Base-by-base conservation (phyloP, 345 rosid genomes). In the Lumnitzera racemosa region DNA sequence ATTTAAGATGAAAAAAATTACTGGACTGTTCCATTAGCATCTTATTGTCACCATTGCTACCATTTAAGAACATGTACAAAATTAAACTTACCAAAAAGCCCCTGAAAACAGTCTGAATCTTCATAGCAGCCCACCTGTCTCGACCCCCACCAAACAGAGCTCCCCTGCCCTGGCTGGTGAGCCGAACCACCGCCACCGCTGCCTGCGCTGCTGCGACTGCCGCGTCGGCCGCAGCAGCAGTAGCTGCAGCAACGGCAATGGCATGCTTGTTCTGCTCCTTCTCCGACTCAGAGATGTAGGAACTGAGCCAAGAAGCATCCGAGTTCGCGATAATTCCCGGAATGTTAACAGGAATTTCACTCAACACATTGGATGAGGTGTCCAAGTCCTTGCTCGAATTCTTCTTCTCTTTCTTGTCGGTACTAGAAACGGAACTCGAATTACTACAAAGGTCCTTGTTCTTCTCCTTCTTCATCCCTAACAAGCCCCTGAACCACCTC, bases 401-500 rank as follows among this genome's bases (percentile, higher is more conserved):
- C 70, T 74, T 78, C 71, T 73, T 83, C 64, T 83, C 84, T 51
- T 64, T 81, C 50, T 61, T 75, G 60, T 46, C 56, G 55, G 70
- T 80, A 23, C 62, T 58, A 24, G 65, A 63, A 64, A 56, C 67
- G 11, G 85, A 69, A 62, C 68, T 67, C 53, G 61, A 61, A 13
- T 24, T 24, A 53, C 66, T 49, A 15, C 8, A 36, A 36, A 9
- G 31, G 13, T 29, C 36, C 27, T 31, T 56, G 57, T 63, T 75
- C 53, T 58, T 86, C 47, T 67, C 80, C 62, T 79, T 86, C 75
- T 81, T 86, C 68, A 67, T 70, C 3, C 96, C 84, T 53, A 91
- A 67, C 36, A 91, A 55, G 14, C 95, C 75, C 72, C 79, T 91
- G 15, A 89, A 67, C 92, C 98, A 91, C 66, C 85, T 83, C 2